Conservation (phyloP, 345 rosid genomes). For the Geranium rotundifolium region DNA sequence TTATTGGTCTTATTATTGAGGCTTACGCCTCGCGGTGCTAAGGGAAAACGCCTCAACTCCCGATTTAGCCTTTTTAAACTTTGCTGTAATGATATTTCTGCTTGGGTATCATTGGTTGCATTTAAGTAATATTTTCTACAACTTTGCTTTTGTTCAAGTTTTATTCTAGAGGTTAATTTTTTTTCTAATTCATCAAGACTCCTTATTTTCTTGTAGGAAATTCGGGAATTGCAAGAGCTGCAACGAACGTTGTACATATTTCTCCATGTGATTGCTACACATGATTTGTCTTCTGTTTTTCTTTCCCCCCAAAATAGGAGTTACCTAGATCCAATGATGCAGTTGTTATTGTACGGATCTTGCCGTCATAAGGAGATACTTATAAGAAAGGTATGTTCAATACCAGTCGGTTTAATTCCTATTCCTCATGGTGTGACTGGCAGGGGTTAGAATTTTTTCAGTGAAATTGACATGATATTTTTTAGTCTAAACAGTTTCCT, state of each 20-base stretch:
- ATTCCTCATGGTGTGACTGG: too few species aligned
- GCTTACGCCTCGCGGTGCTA: too few species aligned
- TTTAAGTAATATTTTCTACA: too few species aligned
- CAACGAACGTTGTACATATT: conserved; percentile 74
- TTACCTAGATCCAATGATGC: conserved; percentile 53
- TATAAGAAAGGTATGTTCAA: conserved; percentile 61
- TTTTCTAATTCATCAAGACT: neutral
- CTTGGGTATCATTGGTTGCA: too few species aligned
- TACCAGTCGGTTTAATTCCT: neutral
- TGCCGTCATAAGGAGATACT: conserved; percentile 70
- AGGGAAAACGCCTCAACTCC: too few species aligned
- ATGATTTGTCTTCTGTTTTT: conserved; percentile 72
- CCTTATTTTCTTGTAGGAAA: conserved; percentile 40
- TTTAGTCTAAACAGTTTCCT: neutral
- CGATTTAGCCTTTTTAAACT: too few species aligned
- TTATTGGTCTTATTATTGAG: too few species aligned
- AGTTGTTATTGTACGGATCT: conserved; percentile 49
- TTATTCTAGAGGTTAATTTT: neutral
- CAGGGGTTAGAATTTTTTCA: neutral
- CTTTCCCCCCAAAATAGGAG: conserved; percentile 50
- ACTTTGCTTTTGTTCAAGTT: neutral
- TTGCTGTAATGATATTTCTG: too few species aligned
- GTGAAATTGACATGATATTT: neutral
- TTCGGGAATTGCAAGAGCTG: conserved; percentile 79
- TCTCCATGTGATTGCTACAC: conserved; percentile 77